phyloP scores from a whole-genome alignment of 768 basidiomycete genomes.

The Neoboletus magnificus region DNA sequence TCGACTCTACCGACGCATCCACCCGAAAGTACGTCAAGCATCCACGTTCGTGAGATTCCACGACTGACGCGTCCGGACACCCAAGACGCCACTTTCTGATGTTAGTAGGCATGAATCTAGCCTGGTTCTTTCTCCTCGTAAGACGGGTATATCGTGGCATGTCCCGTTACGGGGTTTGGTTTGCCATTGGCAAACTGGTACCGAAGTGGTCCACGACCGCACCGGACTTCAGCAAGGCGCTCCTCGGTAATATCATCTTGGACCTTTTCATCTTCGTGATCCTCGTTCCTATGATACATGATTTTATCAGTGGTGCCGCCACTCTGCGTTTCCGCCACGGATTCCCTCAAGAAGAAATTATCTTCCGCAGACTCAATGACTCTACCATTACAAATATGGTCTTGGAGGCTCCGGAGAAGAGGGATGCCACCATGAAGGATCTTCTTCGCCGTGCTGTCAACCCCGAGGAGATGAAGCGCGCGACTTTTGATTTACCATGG shows the following conservation, averaged over 20 bases:
- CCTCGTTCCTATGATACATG: slow-evolving; percentile 23
- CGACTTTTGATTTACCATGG: slow-evolving; percentile 29
- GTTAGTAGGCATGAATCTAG: slow-evolving; percentile 24
- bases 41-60: not conserved
- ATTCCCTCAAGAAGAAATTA: slow-evolving; percentile 26
- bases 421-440: slow-evolving; percentile 23
- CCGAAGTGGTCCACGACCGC: slow-evolving; percentile 11
- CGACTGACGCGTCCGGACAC: slow-evolving; percentile 9
- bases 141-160: slow-evolving; percentile 23
- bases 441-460: slow-evolving; percentile 28
- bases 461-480: slow-evolving; percentile 27
- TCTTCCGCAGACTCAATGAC: slow-evolving; percentile 30
- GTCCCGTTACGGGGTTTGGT: slow-evolving; percentile 30
- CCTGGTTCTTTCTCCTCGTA: slow-evolving; percentile 23
- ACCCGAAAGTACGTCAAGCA: slow-evolving; percentile 24
- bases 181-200: slow-evolving; percentile 19
- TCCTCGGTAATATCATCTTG: slow-evolving; percentile 25
- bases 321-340: slow-evolving; percentile 26
- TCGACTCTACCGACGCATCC: slow-evolving; percentile 18
- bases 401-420: slow-evolving; percentile 25
- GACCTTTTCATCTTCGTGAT: slow-evolving; percentile 28
- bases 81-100: slow-evolving; percentile 27
- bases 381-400: slow-evolving; percentile 26
- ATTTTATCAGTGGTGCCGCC: slow-evolving; percentile 19
- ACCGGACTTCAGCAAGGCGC: slow-evolving; percentile 12